Evolutionary conservation across 805 yeast species (phyloP).

Genomic region (Peterozyma xylosa): DNA sequence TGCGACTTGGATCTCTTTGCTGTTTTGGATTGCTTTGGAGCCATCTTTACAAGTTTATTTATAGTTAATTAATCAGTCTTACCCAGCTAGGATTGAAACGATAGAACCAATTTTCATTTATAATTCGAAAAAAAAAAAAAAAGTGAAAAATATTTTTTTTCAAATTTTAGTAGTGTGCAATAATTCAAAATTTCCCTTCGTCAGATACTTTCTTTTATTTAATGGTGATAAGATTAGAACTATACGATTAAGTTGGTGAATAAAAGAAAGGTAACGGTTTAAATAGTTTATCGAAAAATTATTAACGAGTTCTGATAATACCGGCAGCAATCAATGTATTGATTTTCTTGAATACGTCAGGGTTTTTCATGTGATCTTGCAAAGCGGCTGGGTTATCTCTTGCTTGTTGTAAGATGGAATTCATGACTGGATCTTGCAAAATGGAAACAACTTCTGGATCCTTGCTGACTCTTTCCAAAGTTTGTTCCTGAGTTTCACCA

Average conservation of each 20-base stretch:
- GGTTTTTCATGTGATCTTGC: constrained; percentile 96
- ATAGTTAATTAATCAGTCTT: too few species aligned
- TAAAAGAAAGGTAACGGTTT: too few species aligned
- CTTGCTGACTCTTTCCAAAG: constrained; percentile 80
- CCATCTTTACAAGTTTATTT: constrained; percentile 26
- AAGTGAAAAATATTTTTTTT: too few species aligned
- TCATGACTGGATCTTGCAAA: constrained; percentile 93
- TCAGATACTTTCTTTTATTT: too few species aligned
- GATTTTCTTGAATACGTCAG: constrained; percentile 83
- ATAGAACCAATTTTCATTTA: too few species aligned
- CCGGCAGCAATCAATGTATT: constrained; percentile 93
- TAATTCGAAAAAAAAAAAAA: too few species aligned
- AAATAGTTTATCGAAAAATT: too few species aligned
- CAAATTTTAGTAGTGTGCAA: too few species aligned
- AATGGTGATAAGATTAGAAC: too few species aligned
- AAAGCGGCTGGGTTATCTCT: constrained; percentile 93
- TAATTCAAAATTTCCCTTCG: too few species aligned
- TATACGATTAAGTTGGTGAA: too few species aligned
- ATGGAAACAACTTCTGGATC: constrained; percentile 94
- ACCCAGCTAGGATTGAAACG: too few species aligned
- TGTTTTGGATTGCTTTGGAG: constrained; percentile 51
- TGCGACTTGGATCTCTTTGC: constrained; percentile 48
- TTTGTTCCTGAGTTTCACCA: constrained; percentile 91
- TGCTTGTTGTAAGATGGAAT: constrained; percentile 89
- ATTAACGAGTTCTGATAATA: constrained; percentile 78